Base-by-base conservation (phyloP, 352 stramenopile species). In the Phytophthora cryptogea region DNA sequence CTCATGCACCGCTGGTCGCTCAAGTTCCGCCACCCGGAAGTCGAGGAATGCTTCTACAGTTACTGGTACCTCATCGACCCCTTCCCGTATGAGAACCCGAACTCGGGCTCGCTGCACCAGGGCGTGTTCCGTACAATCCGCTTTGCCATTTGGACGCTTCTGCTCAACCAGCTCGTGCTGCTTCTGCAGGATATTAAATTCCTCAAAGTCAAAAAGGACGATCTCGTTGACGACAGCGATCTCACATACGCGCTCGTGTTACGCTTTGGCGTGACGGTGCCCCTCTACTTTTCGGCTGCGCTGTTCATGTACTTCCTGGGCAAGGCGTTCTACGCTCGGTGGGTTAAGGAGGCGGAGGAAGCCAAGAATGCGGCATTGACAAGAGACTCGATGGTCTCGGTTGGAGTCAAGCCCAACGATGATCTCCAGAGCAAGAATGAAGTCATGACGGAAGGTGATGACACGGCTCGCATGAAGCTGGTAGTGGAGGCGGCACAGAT, bases 51-150 rank as follows among this genome's bases (percentile, higher is more conserved):
- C 48, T 93, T 93, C 63, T 93, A 89, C 68, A 69, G 76, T 7
- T 86, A 90, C 60, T 93, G 83, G 83, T 93, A 93, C 66, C 69
- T 93, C n/a, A 93, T 93, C 42, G 83, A 93, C 54, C 79, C 83
- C 49, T 90, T 89, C 54, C 83, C 83, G 51, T 93, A 89, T 52
- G 81, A 93, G 55, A 90, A 93, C 63, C 81, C 83, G 2, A 91
- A 90, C 70, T 86, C 80, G 17, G 83, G 81, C 11, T 85, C 74
- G 43, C 69, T 93, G 44, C 83, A 93, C 48, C 58, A 75, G 47
- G 77, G 80, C 36, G 83, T 93, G 10, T 93, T 89, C 66, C 69
- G 66, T 20, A 88, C 78, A 5, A 90, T 93, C 48, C 83, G 82
- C 11, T 93, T 89, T 23, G 83, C 81, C n/a, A 72, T 91, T 28